Evolutionary conservation across 192 early-diverging fungal species (phyloP).

Genomic region (Funneliformis mosseae): DNA sequence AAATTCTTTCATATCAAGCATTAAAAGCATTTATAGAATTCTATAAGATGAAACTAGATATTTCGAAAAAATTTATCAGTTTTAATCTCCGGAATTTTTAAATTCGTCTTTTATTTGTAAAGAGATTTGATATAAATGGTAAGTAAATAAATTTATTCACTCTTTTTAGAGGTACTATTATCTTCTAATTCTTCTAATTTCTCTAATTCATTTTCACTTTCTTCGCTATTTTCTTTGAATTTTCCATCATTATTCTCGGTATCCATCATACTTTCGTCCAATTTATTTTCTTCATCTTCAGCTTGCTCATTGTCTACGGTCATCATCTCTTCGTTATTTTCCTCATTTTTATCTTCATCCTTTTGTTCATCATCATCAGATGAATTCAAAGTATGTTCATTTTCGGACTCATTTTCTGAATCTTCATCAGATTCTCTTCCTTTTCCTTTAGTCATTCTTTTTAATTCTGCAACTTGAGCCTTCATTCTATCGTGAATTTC

Average conservation of each 20-base stretch:
- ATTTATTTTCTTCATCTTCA: neutral
- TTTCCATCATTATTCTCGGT: neutral
- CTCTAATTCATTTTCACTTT: neutral
- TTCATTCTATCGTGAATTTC: conserved; percentile 21
- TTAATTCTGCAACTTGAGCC: neutral
- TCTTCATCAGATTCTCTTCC: neutral
- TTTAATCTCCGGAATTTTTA: too few relatives aligned
- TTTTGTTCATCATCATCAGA: conserved; percentile 37
- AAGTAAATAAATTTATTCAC: neutral
- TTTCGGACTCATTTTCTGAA: conserved; percentile 39
- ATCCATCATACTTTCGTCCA: too few relatives aligned
- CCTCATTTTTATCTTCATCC: neutral
- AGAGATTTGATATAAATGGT: too few relatives aligned
- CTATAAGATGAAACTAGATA: too few relatives aligned
- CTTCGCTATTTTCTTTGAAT: neutral
- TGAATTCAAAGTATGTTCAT: conserved; percentile 47
- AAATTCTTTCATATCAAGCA: too few relatives aligned
- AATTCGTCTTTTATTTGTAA: too few relatives aligned
- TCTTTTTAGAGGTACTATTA: too few relatives aligned
- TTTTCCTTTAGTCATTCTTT: conserved; percentile 8
- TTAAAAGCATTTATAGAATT: too few relatives aligned
- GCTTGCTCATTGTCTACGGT: neutral
- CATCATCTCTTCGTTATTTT: neutral
- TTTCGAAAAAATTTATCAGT: too few relatives aligned
- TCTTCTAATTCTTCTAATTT: too few relatives aligned